These are phyloP conservation scores for Senecio squalidus DNA, from an alignment of 140 eudicot genomes.

Conservation along the genomic window DNA sequence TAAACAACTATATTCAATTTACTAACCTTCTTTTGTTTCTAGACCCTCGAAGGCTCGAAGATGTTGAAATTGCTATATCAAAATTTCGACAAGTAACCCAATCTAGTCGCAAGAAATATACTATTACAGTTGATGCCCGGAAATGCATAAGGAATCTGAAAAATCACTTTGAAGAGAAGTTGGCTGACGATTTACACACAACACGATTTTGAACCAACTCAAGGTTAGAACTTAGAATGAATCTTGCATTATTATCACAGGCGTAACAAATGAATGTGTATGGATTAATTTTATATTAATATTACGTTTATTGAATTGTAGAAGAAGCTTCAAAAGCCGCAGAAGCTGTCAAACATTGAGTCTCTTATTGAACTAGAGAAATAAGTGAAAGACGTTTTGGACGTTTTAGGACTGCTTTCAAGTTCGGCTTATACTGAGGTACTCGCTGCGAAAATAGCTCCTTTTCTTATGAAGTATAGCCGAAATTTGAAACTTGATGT, in stretches of 20 bases:
- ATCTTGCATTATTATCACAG: background rate
- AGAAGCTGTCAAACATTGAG: conserved; percentile 30
- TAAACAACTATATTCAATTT: background rate
- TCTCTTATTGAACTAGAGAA: too few relatives aligned
- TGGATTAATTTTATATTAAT: background rate
- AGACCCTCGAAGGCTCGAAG: conserved; percentile 70
- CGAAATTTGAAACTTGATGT: conserved; percentile 1
- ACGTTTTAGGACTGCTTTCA: conserved; percentile 66
- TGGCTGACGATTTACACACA: conserved; percentile 68
- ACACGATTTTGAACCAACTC: conserved; percentile 37
- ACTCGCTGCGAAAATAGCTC: background rate
- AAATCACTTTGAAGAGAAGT: conserved; percentile 38
- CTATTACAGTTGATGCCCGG: conserved; percentile 33
- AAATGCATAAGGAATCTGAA: conserved; percentile 39
- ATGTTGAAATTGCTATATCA: conserved; percentile 41
- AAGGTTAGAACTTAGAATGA: conserved; percentile 39
- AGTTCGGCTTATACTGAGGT: conserved; percentile 63
- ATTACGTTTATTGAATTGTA: conserved; percentile 19
- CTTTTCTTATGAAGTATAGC: too few relatives aligned
- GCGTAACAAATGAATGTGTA: background rate
- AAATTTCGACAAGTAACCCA: conserved; percentile 22
- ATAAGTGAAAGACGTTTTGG: conserved; percentile 51
- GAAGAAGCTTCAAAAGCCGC: conserved; percentile 71
- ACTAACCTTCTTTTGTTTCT: conserved; percentile 6
- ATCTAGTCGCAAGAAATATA: conserved; percentile 21